Evolutionary conservation across 139 green algal species (phyloP), one percentile per base, ranked within the genome.

Genomic region (Closterium sp.): DNA sequence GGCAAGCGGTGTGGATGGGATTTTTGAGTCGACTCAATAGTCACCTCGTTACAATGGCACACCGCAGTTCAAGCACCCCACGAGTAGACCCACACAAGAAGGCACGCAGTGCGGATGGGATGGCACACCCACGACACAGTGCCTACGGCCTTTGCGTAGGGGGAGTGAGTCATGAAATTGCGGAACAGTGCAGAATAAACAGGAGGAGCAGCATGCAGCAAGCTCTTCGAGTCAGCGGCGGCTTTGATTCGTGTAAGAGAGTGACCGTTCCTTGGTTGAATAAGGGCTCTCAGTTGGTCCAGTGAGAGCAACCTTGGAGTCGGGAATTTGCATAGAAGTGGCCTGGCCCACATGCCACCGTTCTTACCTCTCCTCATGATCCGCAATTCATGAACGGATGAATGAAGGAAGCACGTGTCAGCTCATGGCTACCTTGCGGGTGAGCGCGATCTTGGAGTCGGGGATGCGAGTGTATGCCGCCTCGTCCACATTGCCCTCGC

Each of bases 401-500:
- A 31, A 88, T 31, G 7, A 31, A 7, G 11, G 31, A 22, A 34
- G 4, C 19, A 6, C 31, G 86, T 22, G 31, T 24, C 2, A 24
- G 5, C 3, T 21, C 28, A 29, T 5, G 2, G 85, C 2, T 94
- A 93, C 94, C 50, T 91, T 92, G 27, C 38, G 2, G 27, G 95
- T 96, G 38, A 96, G 92, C 9, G 29, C 70, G 31, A 96, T 94
- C 86, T 93, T 93, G 31, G 89, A 92, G 94, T 96, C 95, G 22
- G 95, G 95, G 27, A 91, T 94, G 27, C 86, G 85, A 84, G 87
- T 93, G 91, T 96, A 96, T 62, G 38, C 90, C 32, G 42, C 88
- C 90, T 95, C 92, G 88, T 96, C 92, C 85, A 96, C 88, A 89
- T 96, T 96, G 32, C 95, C 94, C 85, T 94, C 92, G 89, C 92